Base-by-base conservation (phyloP, 176 grass and related monocot genomes). In the Cenchrus fungigraminus region DNA sequence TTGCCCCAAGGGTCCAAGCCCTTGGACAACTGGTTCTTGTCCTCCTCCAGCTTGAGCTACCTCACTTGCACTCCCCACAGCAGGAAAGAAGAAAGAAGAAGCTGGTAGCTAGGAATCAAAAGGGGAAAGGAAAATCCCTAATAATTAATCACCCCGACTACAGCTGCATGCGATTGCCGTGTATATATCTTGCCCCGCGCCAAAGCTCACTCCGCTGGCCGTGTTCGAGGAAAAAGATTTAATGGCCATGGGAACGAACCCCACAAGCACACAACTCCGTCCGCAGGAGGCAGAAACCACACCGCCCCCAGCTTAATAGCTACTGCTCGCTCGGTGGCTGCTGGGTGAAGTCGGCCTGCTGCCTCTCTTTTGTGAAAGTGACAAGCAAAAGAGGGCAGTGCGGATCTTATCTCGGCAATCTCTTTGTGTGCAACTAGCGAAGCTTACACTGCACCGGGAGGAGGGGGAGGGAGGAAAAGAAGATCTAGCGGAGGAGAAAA, bases 1-100 rank as follows among this genome's bases (percentile, higher is more conserved):
- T 90, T 91, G 77, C 71, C 71, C 89, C 89, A 91, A 88, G 89
- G 89, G 89, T 87, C 89, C 73, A 91, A 85, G 85, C 89, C 89
- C 89, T 87, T 88, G 89, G 89, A 88, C 81, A 88, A 84, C 85
- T 87, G 89, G 64, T 87, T 91, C 89, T 85, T 91, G 71, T 87
- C 89, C 70, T 87, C 89, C 89, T 88, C 85, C 89, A 91, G 85
- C 85, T 91, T 88, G 89, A 84, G 61, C 85, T 68, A 43, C 59
- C 79, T 79, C 79, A 57, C 72, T 82, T 56, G 25, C 79, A 61
- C 70, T n/a, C 59, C 74, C 54, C 66, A 54, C 78, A 81, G 82
- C 60, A 51, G 60, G 84, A 66, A 87, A 55, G 28, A 73, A 73
- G 73, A 43, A 85, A 60, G 76, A 80, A 56, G 42, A 47, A 68